Percentiles rank a stretch among this genome's conserved stretches.
Evolutionary conservation across 2,329 filamentous ascomycete species (phyloP).

Genomic region (Eutypella sp.): DNA sequence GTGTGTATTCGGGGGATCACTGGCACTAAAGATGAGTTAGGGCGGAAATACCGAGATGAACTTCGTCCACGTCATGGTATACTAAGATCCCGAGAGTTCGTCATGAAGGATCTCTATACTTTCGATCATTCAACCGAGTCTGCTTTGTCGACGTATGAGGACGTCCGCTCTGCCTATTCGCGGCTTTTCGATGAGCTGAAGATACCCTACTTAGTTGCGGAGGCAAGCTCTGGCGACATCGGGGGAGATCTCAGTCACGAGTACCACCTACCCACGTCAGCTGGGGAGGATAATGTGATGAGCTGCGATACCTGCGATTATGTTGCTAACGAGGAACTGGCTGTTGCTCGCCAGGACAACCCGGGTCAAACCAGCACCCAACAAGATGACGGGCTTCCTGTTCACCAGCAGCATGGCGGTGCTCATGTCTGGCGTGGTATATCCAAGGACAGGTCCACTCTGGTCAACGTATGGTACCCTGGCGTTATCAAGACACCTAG

Average conservation of each 20-base stretch:
- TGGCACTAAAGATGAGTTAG: constrained; percentile 36
- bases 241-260: constrained; percentile 91
- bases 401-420: background rate
- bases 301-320: constrained; percentile 70
- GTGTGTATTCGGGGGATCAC: constrained; percentile 1
- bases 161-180: constrained; percentile 69
- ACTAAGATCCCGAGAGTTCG: constrained; percentile 81
- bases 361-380: background rate
- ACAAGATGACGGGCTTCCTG: background rate
- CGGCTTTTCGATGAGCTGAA: constrained; percentile 77
- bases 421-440: constrained; percentile 56
- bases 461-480: constrained; percentile 68
- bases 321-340: constrained; percentile 85
- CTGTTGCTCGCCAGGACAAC: constrained; percentile 30
- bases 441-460: constrained; percentile 59
- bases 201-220: constrained; percentile 76
- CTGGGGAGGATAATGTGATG: constrained; percentile 82
- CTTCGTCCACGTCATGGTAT: constrained; percentile 82
- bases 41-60: constrained; percentile 93
- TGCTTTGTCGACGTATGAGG: constrained; percentile 76
- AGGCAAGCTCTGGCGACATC: constrained; percentile 94
- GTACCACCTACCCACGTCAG: constrained; percentile 75
- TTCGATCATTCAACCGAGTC: constrained; percentile 67
- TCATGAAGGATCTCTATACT: constrained; percentile 98
- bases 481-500: constrained; percentile 5